Evolutionary conservation across 2,329 filamentous ascomycete species (phyloP).

Genomic region (Pseudocercospora vitis): DNA sequence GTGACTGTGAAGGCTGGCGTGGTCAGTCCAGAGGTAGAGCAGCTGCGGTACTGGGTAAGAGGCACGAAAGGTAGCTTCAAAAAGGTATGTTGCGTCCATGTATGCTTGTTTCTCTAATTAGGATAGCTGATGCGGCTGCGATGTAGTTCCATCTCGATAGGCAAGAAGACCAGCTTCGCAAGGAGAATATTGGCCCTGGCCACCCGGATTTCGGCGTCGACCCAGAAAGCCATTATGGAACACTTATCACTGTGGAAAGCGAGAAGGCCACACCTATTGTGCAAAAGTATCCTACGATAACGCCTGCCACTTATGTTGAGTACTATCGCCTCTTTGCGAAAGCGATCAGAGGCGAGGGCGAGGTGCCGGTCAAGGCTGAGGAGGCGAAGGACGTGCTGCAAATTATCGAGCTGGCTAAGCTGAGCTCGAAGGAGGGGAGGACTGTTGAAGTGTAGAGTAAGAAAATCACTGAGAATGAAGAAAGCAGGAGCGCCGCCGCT

Average conservation of each 20-base stretch:
- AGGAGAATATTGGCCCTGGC: constrained; percentile 63
- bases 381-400: constrained; percentile 56
- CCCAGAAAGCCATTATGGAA: constrained; percentile 57
- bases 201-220: constrained; percentile 68
- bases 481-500: not conserved
- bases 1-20: constrained; percentile 69
- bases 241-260: constrained; percentile 56
- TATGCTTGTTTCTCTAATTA: not conserved
- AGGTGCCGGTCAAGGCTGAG: constrained; percentile 55
- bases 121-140: constrained; percentile 14
- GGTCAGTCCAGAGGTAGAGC: constrained; percentile 66
- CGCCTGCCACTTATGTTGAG: constrained; percentile 66
- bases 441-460: constrained; percentile 37
- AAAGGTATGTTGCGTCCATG: constrained; percentile 54
- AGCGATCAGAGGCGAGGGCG: constrained; percentile 53
- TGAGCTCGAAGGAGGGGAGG: constrained; percentile 55
- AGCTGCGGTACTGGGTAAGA: constrained; percentile 74
- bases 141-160: constrained; percentile 60
- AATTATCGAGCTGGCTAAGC: constrained; percentile 57
- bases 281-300: constrained; percentile 57
- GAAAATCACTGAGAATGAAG: not conserved
- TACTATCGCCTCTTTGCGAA: constrained; percentile 62
- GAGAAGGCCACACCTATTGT: constrained; percentile 44
- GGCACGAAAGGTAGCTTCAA: constrained; percentile 73
- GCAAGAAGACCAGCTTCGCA: constrained; percentile 66